These are phyloP conservation scores for Hanseniaspora clermontiae DNA, from an alignment of 805 yeast genomes.

Conservation along the genomic window DNA sequence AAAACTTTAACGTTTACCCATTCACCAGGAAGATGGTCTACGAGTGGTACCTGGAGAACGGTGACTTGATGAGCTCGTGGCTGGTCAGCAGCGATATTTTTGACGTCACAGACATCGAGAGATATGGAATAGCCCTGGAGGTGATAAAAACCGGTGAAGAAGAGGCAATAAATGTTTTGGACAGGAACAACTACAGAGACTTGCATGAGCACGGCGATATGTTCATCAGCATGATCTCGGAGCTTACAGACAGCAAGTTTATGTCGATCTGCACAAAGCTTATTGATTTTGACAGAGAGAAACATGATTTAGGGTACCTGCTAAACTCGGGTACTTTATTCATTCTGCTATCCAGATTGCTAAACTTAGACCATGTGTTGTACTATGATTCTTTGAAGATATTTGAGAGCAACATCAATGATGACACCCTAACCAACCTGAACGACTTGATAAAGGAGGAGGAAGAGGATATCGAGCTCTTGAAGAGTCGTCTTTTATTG, in stretches of 20 bases:
- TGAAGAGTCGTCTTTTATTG: neutral
- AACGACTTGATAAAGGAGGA: neutral
- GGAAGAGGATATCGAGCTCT: neutral
- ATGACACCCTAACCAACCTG: neutral
- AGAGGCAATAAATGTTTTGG: neutral
- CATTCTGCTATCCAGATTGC: neutral
- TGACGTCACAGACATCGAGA: neutral
- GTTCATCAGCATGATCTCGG: neutral
- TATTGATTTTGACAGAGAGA: neutral
- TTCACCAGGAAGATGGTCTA: neutral
- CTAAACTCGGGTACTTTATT: neutral
- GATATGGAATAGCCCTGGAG: neutral
- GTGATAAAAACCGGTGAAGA: neutral
- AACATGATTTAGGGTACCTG: neutral
- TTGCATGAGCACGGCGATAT: neutral
- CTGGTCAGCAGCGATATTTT: neutral
- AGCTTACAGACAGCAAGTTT: neutral
- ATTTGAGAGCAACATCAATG: neutral
- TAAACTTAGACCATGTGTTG: neutral
- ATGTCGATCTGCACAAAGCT: neutral
- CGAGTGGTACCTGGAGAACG: conserved; percentile 1
- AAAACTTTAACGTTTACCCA: neutral
- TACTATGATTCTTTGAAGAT: neutral
- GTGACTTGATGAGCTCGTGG: neutral
- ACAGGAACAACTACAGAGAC: neutral